Percentiles rank a stretch among this genome's conserved stretches.
Evolutionary conservation across 208 protist species (phyloP).

Genomic region (Phytomonas francai): DNA sequence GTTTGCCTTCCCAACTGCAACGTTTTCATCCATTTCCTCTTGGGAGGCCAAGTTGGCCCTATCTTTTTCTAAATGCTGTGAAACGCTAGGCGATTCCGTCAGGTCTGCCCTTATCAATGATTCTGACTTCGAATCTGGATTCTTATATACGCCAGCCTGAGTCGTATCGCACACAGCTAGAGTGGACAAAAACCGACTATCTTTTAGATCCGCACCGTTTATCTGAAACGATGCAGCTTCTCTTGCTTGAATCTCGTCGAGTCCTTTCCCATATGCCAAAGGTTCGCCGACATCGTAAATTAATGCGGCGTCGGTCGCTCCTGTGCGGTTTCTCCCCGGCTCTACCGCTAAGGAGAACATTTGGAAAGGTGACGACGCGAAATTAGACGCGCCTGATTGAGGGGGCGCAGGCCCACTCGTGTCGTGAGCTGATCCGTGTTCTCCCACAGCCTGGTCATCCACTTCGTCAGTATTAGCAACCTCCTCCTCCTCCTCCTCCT

Average conservation of each 20-base stretch:
- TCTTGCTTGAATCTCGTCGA: neutral
- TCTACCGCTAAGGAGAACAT: neutral
- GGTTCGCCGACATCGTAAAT: neutral
- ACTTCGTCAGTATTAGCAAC: neutral
- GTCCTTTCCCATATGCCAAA: neutral
- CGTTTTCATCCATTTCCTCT: neutral
- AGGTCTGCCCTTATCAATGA: neutral
- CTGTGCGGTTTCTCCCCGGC: neutral
- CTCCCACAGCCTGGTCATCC: neutral
- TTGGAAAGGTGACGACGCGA: neutral
- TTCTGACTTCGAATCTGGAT: neutral
- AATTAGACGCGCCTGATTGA: neutral
- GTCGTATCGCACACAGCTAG: neutral
- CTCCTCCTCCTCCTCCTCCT: constrained; percentile 14
- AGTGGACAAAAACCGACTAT: neutral
- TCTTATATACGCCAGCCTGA: neutral
- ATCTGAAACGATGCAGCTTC: neutral
- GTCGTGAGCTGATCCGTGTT: neutral
- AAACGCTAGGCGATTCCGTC: neutral
- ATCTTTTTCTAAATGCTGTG: neutral
- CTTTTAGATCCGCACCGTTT: neutral
- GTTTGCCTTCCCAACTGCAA: neutral
- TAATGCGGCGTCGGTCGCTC: neutral
- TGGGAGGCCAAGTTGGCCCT: neutral
- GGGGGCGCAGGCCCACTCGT: neutral